A percentile compares a stretch with the other conserved stretches of the same genome.
These are phyloP conservation scores for Cyclotella kingstonii DNA, from an alignment of 108 stramenopile species.

Conservation along the genomic window DNA sequence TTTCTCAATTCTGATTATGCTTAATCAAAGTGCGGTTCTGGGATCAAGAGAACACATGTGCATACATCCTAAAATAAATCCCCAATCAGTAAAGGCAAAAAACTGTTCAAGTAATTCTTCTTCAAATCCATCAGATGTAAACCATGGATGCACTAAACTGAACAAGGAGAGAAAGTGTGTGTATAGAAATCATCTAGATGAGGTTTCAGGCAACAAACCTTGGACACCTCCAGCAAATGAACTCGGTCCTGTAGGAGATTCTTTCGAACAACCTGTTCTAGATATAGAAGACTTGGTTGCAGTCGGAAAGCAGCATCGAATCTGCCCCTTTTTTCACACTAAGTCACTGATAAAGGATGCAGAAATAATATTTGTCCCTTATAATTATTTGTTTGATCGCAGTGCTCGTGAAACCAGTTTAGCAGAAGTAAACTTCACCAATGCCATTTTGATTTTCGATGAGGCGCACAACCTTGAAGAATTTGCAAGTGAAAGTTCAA, in stretches of 20 bases:
- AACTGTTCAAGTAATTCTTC: constrained; percentile 1
- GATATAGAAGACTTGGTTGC: constrained; percentile 96
- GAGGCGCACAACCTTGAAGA: constrained; percentile 99
- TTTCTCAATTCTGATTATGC: background rate
- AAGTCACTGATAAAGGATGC: constrained; percentile 68
- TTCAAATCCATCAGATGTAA: constrained; percentile 52
- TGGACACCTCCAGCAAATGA: constrained; percentile 5
- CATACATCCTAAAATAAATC: constrained; percentile 90
- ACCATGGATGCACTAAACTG: constrained; percentile 80
- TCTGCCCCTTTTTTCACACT: constrained; percentile 95
- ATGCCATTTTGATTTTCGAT: constrained; percentile 94
- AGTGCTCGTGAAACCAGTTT: constrained; percentile 69
- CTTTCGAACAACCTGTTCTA: constrained; percentile 65
- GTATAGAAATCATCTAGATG: constrained; percentile 76
- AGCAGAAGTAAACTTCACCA: constrained; percentile 76
- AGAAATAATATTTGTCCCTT: constrained; percentile 95
- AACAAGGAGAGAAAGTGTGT: constrained; percentile 77
- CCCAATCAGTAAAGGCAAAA: constrained; percentile 32
- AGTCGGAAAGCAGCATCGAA: constrained; percentile 68
- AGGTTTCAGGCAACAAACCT: constrained; percentile 34
- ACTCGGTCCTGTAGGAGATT: background rate
- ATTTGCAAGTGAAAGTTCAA: constrained; percentile 92
- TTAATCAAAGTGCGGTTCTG: constrained; percentile 67
- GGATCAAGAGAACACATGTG: constrained; percentile 97
- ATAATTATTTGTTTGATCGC: constrained; percentile 98